phyloP scores from a whole-genome alignment of 2,329 filamentous ascomycete species.

The Exophiala spinifera region DNA sequence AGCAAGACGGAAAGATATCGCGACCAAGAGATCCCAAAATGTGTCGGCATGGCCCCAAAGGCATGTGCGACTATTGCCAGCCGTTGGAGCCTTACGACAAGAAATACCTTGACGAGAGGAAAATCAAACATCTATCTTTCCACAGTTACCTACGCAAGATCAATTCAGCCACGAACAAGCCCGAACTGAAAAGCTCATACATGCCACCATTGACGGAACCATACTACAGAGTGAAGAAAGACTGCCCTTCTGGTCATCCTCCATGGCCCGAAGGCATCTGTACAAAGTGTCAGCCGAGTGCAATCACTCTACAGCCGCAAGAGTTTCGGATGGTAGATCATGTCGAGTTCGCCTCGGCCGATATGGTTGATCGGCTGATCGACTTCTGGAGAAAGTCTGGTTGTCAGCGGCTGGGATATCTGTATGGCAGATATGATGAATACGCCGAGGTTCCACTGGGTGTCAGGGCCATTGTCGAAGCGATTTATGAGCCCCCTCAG shows the following conservation, averaged over 20 bases:
- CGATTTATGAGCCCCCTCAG: conserved; percentile 95
- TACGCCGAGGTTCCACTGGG: conserved; percentile 91
- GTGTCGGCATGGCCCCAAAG: conserved; percentile 93
- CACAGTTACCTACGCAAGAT: conserved; percentile 92
- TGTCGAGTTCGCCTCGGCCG: conserved; percentile 86
- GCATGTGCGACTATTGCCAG: conserved; percentile 99
- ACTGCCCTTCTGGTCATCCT: conserved; percentile 90
- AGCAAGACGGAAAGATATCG: conserved; percentile 82
- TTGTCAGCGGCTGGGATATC: conserved; percentile 77
- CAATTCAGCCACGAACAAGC: conserved; percentile 94
- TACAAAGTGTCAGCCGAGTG: conserved; percentile 95
- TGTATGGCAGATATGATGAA: conserved; percentile 87
- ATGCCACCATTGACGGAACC: conserved; percentile 93
- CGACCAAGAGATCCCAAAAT: conserved; percentile 73
- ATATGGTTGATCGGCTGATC: conserved; percentile 83
- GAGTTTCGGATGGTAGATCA: conserved; percentile 96
- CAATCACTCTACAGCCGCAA: conserved; percentile 92
- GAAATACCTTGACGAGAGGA: conserved; percentile 87
- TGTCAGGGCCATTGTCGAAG: conserved; percentile 91
- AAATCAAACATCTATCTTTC: conserved; percentile 98
- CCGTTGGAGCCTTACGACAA: conserved; percentile 89
- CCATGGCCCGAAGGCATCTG: conserved; percentile 96
- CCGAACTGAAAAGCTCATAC: conserved; percentile 87
- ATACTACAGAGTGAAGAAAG: conserved; percentile 80
- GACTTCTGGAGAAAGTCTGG: conserved; percentile 89